Evolutionary conservation across 805 yeast species (phyloP), one percentile per base, ranked within the genome.

Genomic region (Tetrapisispora pingtungensis): DNA sequence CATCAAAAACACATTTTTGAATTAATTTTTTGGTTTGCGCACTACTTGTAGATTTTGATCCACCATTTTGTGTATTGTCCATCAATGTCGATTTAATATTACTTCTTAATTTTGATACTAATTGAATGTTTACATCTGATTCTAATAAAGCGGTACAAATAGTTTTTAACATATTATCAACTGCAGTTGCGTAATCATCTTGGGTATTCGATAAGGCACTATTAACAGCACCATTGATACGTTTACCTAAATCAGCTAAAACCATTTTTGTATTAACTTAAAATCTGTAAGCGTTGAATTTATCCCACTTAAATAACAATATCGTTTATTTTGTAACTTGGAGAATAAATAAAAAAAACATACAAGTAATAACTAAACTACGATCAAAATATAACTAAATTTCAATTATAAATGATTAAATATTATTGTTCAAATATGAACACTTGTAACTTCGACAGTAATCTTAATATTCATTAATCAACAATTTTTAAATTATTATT

Each of bases 1-100:
- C 97, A 59, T 93, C 98, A 65, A 84, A 93, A 36, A 93, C 94
- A 15, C 94, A 84, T 64, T 90, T 90, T 60, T 93, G 97, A 32
- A 83, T 71, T 15, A 88, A 62, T 59, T 84, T 80, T 65, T 85
- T 86, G 54, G 86, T 82, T 62, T 86, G 87, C 14, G 68, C 70
- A 46, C 44, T 58, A 17, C 51, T 48, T 7, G 51, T 48, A 0
- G 61, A 50, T 34, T 43, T 52, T 33, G 45, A 34, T 22, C 46
- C 50, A 4, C 36, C 41, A 14, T 35, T 45, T 18, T 35, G 44
- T 18, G 72, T 70, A 33, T 76, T 70, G 26, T 68, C 67, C 44
- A 75, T 72, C 41, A 86, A 71, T 33, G 74, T 76, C 34, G 68
- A 58, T 56, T 78, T 79, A 53, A 90, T 75, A 53, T 82, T 80